phyloP scores from a whole-genome alignment of 2,329 filamentous ascomycete species.

The Penicillium sp. region DNA sequence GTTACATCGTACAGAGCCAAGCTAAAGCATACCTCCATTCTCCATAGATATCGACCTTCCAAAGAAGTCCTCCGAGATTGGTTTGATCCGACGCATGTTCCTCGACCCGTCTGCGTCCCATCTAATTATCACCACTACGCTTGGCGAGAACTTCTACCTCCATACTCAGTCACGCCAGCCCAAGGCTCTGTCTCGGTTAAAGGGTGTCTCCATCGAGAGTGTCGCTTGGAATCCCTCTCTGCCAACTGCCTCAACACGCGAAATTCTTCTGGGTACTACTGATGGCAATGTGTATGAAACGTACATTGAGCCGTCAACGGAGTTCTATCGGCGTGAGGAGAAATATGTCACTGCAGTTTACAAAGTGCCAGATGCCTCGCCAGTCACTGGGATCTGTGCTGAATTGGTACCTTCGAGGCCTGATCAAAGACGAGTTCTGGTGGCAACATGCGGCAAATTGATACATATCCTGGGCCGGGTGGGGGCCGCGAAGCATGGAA shows the following conservation, averaged over 20 bases:
- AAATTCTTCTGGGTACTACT: slow-evolving; percentile 88
- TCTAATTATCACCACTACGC: slow-evolving; percentile 84
- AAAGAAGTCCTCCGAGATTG: slow-evolving; percentile 86
- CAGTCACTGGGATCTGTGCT: slow-evolving; percentile 79
- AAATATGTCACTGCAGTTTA: slow-evolving; percentile 85
- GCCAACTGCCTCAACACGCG: slow-evolving; percentile 89
- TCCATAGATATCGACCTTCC: slow-evolving; percentile 90
- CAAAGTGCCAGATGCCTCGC: slow-evolving; percentile 75
- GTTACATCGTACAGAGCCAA: slow-evolving; percentile 2
- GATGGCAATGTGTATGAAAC: slow-evolving; percentile 95
- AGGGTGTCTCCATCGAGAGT: slow-evolving; percentile 83
- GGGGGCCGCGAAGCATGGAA: slow-evolving; percentile 59
- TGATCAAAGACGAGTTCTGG: slow-evolving; percentile 74
- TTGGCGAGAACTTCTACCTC: slow-evolving; percentile 96
- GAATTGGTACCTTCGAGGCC: slow-evolving; percentile 69
- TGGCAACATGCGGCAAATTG: slow-evolving; percentile 76
- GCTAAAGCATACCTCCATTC: slow-evolving; percentile 20
- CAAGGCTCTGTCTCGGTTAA: slow-evolving; percentile 76
- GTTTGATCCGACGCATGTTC: slow-evolving; percentile 93
- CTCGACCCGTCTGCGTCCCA: slow-evolving; percentile 96
- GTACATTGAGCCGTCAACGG: slow-evolving; percentile 89
- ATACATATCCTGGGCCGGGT: slow-evolving; percentile 80
- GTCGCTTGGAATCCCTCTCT: slow-evolving; percentile 93
- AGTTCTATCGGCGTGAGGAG: slow-evolving; percentile 95
- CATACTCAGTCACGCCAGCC: slow-evolving; percentile 92